Evolutionary conservation across 1,284 basidiomycete genomes (phyloP), one percentile per base, ranked within the genome.

Genomic region (Boletellus sp.): DNA sequence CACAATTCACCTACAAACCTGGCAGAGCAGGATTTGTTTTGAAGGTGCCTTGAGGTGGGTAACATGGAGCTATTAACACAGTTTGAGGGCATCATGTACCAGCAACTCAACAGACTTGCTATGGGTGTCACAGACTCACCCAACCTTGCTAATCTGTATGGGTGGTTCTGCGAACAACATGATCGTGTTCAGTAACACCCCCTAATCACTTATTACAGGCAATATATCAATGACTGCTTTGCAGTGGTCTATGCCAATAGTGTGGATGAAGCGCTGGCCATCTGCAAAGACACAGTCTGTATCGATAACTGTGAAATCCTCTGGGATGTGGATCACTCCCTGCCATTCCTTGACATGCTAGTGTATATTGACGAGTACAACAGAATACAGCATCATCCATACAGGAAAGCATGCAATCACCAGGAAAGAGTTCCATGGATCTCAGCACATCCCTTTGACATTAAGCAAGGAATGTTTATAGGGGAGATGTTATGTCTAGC

Each of bases 351-450:
- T 1, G 49, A 50, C 20, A 50, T 50, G 49, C 3, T 27, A 1
- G 1, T 50, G 1, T 50, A 44, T 8, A 36, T 36, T 0, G 45
- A 50, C 10, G 14, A 7, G 1, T 0, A 16, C 2, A 30, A 38
- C 3, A 3, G 5, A 3, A 3, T 50, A 0, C 36, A 43, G 8
- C 41, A 43, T 7, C 27, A 29, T 14, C 45, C 57, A 0, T 60
- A 59, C 35, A 33, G 41, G 5, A 63, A 64, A 32, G 23, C 58
- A 0, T 36, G 20, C 10, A 36, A 38, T 2, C 29, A 26, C 4
- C 35, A n/a, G n/a, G n/a, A 45, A 21, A 9, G 30, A 20, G 21
- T 45, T 4, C 43, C 43, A 0, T 45, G 43, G 43, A 33, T 26
- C 1, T 33, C 29, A 8, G 21, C 29, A 6, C 43, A 45, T 23